Conservation (phyloP, 768 basidiomycete species). For the Tricholoma terreum region DNA sequence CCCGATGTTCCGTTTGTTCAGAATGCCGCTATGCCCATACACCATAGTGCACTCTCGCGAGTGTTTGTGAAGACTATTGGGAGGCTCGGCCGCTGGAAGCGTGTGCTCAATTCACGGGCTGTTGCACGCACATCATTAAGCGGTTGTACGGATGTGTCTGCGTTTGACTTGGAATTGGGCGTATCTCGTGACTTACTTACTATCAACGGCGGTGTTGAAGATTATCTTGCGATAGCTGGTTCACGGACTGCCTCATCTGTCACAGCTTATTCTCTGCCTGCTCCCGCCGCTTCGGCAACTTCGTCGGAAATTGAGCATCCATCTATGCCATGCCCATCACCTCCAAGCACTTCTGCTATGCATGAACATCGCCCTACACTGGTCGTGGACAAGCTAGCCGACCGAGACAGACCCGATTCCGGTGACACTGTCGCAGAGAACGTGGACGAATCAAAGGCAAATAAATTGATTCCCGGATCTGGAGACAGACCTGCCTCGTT, state of each 20-base stretch:
- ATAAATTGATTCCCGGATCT: neutral
- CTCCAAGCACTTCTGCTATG: neutral
- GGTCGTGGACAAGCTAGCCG: neutral
- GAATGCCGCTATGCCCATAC: conserved; percentile 46
- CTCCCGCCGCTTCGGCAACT: neutral
- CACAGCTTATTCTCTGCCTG: neutral
- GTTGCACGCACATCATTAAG: conserved; percentile 26
- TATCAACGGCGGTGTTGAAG: conserved; percentile 61
- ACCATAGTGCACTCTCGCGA: conserved; percentile 66
- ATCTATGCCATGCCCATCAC: neutral
- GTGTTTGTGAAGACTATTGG: conserved; percentile 82
- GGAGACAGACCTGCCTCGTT: conserved; percentile 34
- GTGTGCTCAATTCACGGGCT: conserved; percentile 59
- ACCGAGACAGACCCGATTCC: neutral
- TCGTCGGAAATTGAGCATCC: neutral
- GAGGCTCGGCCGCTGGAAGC: conserved; percentile 76
- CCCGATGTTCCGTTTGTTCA: conserved; percentile 32
- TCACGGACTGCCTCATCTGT: conserved; percentile 6
- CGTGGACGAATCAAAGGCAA: neutral
- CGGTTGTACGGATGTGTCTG: conserved; percentile 52
- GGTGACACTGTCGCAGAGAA: neutral
- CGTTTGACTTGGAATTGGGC: conserved; percentile 67
- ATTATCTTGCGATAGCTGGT: conserved; percentile 59
- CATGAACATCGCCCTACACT: neutral
- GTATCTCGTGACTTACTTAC: conserved; percentile 60